Evolutionary conservation across 805 yeast genomes (phyloP), one percentile per base, ranked within the genome.

Genomic region (Candida coquimbonensis): DNA sequence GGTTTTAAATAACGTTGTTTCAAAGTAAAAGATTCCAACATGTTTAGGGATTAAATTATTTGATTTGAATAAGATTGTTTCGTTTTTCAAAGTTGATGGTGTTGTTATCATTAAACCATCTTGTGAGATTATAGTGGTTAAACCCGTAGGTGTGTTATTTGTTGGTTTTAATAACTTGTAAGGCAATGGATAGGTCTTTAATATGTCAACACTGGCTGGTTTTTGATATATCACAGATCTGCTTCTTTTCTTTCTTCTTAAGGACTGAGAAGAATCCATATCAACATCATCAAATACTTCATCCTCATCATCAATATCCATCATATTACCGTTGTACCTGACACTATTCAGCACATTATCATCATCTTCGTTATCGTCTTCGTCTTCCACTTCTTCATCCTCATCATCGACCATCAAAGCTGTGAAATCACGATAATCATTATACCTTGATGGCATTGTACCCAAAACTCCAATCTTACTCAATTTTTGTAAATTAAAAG

Each of bases 21-120:
- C 83, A 52, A 54, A 78, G 53, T 78, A 78, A 55, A 70, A 78
- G 4, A 77, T 56, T 2, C 80, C 78, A 46, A 72, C 57, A 19
- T 61, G 57, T 4, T 61, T 50, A 1, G 73, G 68, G 8, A 77
- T 66, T 6, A 64, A 50, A 33, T 60, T 49, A 47, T 70, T 57
- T 1, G 73, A 53, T 44, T 63, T 65, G 9, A 69, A 57, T 16
- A 54, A 49, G 25, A 52, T 38, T 19, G 49, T 44, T 8, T 56
- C 61, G 36, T 29, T 53, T 51, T 36, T 54, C 45, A 17, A 51
- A 19, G 31, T 42, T 32, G 14, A 44, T 25, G 25, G 52, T 31
- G 25, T 36, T 26, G 24, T 37, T 9, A 38, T 29, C 12, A 19
- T 31, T 7, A 35, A 26, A 5, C 39, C 34, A 42, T 42, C 44